These are phyloP conservation scores for Alternaria solani DNA, from an alignment of 2,329 filamentous ascomycete genomes.

Conservation along the genomic window DNA sequence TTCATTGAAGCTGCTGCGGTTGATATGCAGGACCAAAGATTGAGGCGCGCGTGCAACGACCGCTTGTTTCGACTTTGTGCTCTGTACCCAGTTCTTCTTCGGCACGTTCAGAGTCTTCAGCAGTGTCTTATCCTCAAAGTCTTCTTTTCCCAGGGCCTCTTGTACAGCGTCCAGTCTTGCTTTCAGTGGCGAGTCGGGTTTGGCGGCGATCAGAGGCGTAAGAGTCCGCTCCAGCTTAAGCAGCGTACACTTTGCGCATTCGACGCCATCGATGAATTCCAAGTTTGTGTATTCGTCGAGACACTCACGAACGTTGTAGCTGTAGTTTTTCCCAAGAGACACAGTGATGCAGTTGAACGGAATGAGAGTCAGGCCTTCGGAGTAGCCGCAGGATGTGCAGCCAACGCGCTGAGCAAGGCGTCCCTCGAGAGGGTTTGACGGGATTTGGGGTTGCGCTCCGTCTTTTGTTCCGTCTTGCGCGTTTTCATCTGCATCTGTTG, in stretches of 20 bases:
- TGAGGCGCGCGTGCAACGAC: constrained; percentile 84
- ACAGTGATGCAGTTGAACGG: constrained; percentile 95
- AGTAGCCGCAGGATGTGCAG: constrained; percentile 84
- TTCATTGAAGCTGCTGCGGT: constrained; percentile 90
- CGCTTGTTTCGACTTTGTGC: constrained; percentile 89
- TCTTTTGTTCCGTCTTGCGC: constrained; percentile 11
- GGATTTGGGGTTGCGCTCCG: constrained; percentile 20
- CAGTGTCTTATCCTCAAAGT: constrained; percentile 68
- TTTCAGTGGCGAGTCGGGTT: constrained; percentile 55
- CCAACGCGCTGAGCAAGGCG: constrained; percentile 87
- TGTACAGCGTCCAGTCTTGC: constrained; percentile 71
- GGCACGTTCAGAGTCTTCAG: constrained; percentile 57
- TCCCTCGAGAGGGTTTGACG: constrained; percentile 84
- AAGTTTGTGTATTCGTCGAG: constrained; percentile 85
- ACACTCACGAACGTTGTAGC: constrained; percentile 78
- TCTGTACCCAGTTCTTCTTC: constrained; percentile 72
- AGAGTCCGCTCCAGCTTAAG: constrained; percentile 60
- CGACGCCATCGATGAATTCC: constrained; percentile 86
- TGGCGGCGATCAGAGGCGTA: constrained; percentile 25
- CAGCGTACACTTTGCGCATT: constrained; percentile 91
- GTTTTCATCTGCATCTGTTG: constrained; percentile 16
- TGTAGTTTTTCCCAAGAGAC: constrained; percentile 70
- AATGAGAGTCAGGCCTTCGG: constrained; percentile 86
- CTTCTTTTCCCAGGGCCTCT: constrained; percentile 76
- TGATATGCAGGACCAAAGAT: constrained; percentile 85